Conservation (phyloP, 1,284 basidiomycete species). For the Phaffia rhodozyma region DNA sequence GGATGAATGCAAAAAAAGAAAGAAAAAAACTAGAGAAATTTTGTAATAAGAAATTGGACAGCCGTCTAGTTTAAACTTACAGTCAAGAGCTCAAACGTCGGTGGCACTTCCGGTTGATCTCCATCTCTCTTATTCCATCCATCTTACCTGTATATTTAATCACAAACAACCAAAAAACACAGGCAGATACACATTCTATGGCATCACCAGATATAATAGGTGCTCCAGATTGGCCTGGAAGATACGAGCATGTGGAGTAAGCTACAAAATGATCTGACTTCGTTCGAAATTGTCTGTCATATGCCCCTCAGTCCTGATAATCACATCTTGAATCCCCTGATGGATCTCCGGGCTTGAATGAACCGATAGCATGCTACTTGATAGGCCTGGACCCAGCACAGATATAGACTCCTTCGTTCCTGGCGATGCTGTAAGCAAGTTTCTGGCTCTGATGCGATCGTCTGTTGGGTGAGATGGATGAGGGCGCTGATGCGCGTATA, state of each 20-base stretch:
- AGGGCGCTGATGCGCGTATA: neutral
- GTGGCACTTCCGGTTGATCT: no score
- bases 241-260: conserved; percentile 61
- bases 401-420: conserved; percentile 55
- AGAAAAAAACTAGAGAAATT: no score
- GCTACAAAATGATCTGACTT: neutral
- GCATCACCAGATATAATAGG: neutral
- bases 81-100: no score
- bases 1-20: no score
- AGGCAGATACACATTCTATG: neutral
- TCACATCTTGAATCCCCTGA: neutral
- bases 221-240: conserved; percentile 50
- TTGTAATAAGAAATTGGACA: no score
- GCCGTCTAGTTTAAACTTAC: no score
- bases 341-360: neutral
- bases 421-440: conserved; percentile 50
- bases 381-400: conserved; percentile 66
- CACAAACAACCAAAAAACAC: no score
- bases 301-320: neutral
- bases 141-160: no score
- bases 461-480: neutral
- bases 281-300: neutral
- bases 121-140: no score
- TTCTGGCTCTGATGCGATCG: neutral
- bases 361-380: conserved; percentile 48